Conservation (phyloP, 495 filamentous ascomycete species). For the Lasiosphaeria ovina region DNA sequence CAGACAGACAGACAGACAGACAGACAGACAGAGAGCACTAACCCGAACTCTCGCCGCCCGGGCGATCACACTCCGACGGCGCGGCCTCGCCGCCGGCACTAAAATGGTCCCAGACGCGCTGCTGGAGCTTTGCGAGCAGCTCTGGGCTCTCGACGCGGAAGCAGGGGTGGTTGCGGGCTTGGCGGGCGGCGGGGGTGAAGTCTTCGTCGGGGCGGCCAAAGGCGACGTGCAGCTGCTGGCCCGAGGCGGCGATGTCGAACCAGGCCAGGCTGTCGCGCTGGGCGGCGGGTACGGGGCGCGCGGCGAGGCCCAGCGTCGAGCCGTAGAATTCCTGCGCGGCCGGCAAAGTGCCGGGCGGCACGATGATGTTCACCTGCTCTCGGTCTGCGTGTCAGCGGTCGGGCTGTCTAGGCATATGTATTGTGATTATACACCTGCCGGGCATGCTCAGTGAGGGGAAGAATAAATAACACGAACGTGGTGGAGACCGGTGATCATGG, state of each 20-base stretch:
- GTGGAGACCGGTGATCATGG: conserved; percentile 58
- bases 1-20: not conserved
- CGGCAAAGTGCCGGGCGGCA: conserved; percentile 52
- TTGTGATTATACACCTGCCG: too few relatives aligned
- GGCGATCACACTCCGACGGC: conserved; percentile 54
- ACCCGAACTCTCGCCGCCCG: conserved; percentile 53
- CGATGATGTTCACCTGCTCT: conserved; percentile 52
- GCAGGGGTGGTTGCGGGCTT: conserved; percentile 54
- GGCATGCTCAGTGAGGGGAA: not conserved
- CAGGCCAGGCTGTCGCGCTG: conserved; percentile 53
- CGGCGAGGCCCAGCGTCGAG: conserved; percentile 50
- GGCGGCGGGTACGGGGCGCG: conserved; percentile 49
- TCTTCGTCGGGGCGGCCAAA: conserved; percentile 36
- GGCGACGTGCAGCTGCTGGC: conserved; percentile 61
- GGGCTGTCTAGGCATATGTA: not conserved
- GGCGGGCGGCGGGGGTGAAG: conserved; percentile 37
- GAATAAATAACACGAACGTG: conserved; percentile 35
- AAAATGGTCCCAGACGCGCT: conserved; percentile 55
- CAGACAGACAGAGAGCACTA: conserved; percentile 17
- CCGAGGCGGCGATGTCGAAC: conserved; percentile 58
- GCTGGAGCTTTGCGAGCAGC: conserved; percentile 45
- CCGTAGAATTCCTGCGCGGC: conserved; percentile 57
- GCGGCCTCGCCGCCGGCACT: conserved; percentile 45
- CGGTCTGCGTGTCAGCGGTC: not conserved
- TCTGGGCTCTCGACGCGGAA: conserved; percentile 50